Evolutionary conservation across 108 stramenopile species (phyloP), one percentile per base, ranked within the genome.

Genomic region (Fragilaria radians): DNA sequence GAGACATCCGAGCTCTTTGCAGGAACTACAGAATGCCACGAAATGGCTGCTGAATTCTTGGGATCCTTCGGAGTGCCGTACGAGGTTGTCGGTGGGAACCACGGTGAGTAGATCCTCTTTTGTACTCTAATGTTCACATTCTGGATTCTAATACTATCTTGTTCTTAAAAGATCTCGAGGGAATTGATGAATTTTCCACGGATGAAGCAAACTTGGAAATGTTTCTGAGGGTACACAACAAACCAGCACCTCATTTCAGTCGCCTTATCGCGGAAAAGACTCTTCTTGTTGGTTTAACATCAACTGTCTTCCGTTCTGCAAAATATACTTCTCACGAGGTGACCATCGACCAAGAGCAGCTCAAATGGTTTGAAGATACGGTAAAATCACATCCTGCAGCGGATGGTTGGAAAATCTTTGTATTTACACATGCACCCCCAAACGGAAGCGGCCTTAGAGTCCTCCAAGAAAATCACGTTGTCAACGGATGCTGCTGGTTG

Each of bases 351-450:
- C 74, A 86, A 24, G 77, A 53, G 11, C 96, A 97, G 67, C 66
- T 95, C 52, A 77, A 77, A 27, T 97, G 96, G 96, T 95, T 97
- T 68, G 86, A 88, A 42, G 36, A 90, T 17, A 34, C 72, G 28
- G 61, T 95, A 1, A 59, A 65, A 34, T 72, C 54, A 1, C 82
- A 95, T 70, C 85, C 86, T 0, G 82, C 74, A 23, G 48, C 48
- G 0, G 91, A 97, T 9, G 94, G 93, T 2, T 97, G 96, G 96
- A 90, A 86, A 62, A 71, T 97, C 5, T 75, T 96, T 45, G 93
- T 96, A 23, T 96, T 96, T 67, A 74, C 92, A 0, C 96, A 97
- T 70, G 96, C 96, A 21, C 96, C 96, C 4, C 83, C 86, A 29
- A 93, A 83, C 54, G 96, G 96, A 5, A 65, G 67, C 21, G 93